Conservation (phyloP, 805 yeast species). For the Candida coquimbonensis region DNA sequence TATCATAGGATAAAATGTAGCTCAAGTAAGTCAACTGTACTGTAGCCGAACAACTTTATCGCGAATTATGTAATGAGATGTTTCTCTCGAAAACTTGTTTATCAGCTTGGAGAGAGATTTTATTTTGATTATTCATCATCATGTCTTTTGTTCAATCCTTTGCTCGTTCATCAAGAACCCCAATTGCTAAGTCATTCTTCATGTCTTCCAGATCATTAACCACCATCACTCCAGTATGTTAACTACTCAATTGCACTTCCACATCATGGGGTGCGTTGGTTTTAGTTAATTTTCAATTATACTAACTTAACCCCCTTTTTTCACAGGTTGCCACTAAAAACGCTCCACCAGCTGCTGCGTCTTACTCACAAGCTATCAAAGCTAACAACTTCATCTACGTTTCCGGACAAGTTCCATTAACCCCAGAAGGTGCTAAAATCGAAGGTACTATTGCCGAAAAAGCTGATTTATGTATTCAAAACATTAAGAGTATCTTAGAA, state of each 20-base stretch:
- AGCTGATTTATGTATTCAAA: slow-evolving; percentile 67
- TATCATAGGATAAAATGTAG: too few species aligned
- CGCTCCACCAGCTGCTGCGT: slow-evolving; percentile 97
- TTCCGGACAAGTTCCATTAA: slow-evolving; percentile 92
- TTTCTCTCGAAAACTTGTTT: too few species aligned
- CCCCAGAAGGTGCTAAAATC: slow-evolving; percentile 72
- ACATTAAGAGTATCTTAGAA: slow-evolving; percentile 64
- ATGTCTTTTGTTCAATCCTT: slow-evolving; percentile 22
- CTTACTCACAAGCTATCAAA: slow-evolving; percentile 93
- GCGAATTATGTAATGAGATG: too few species aligned
- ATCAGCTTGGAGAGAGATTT: too few species aligned
- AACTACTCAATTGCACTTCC: not conserved
- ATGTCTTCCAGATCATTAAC: slow-evolving; percentile 25
- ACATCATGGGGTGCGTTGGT: not conserved
- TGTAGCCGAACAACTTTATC: too few species aligned
- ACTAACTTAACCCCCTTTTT: slow-evolving; percentile 17
- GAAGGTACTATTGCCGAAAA: slow-evolving; percentile 71
- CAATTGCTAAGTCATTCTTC: slow-evolving; percentile 12
- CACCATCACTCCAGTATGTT: slow-evolving; percentile 29
- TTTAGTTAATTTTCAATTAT: not conserved
- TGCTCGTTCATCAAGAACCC: slow-evolving; percentile 18
- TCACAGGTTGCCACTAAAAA: slow-evolving; percentile 53
- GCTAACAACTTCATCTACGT: slow-evolving; percentile 84
- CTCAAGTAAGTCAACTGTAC: too few species aligned
- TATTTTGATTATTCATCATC: not conserved